Conservation (phyloP, 106 monocot species). For the Platanthera zijinensis region DNA sequence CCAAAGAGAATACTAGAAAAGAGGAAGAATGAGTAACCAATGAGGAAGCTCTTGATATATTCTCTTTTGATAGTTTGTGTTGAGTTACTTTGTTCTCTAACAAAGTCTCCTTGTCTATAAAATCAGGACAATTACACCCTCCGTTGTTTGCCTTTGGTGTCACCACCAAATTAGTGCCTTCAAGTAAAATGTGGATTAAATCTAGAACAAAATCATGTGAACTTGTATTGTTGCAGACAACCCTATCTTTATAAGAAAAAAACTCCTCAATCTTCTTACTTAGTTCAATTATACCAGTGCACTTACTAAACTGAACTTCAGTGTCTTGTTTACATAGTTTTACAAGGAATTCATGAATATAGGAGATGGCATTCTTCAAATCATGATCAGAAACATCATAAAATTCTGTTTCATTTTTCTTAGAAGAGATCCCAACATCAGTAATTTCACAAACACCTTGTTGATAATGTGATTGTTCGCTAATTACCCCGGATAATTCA, state of each 20-base stretch:
- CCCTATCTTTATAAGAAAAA: not conserved
- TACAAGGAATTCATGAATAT: constrained; percentile 44
- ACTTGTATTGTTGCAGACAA: not conserved
- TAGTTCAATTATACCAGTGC: not conserved
- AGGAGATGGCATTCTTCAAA: constrained; percentile 39
- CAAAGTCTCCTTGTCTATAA: constrained; percentile 19
- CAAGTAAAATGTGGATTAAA: constrained; percentile 5
- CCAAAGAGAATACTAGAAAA: constrained; percentile 5
- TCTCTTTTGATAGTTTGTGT: not conserved
- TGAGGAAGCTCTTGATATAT: not conserved
- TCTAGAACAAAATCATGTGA: constrained; percentile 15
- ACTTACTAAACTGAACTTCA: constrained; percentile 4
- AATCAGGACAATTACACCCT: constrained; percentile 10
- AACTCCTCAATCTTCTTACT: constrained; percentile 7
- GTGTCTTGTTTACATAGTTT: constrained; percentile 31
- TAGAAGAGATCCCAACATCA: not conserved
- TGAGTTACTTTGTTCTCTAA: constrained; percentile 12
- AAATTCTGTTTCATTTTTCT: not conserved
- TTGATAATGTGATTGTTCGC: not conserved
- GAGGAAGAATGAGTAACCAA: not conserved
- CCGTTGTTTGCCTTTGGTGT: not conserved
- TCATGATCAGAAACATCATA: not conserved
- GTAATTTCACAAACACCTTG: constrained; percentile 1
- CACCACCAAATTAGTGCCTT: not conserved
- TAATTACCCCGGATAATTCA: not conserved